These are phyloP conservation scores for Emmonsiellopsis sp. DNA, from an alignment of 2,329 filamentous ascomycete genomes.

Conservation along the genomic window DNA sequence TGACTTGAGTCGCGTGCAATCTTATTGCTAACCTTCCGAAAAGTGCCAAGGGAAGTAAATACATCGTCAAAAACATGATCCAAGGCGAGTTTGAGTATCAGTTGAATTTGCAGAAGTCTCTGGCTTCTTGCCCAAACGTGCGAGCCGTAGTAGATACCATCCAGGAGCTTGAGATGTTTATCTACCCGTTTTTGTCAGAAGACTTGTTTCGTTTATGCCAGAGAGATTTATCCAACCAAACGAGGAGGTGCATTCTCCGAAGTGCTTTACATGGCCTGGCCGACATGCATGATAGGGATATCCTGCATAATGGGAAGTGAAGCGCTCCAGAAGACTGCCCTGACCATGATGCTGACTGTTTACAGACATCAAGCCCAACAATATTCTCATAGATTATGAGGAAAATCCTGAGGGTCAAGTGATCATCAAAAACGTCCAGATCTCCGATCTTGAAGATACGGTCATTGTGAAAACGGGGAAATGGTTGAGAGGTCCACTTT, in stretches of 20 bases:
- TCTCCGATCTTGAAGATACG: slow-evolving; percentile 24
- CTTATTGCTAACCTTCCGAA: background rate
- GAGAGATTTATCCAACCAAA: slow-evolving; percentile 8
- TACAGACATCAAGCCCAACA: slow-evolving; percentile 29
- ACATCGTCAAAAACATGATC: slow-evolving; percentile 19
- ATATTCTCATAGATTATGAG: slow-evolving; percentile 26
- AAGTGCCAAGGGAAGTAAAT: slow-evolving; percentile 8
- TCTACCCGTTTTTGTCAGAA: slow-evolving; percentile 14
- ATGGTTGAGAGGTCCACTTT: slow-evolving; percentile 17
- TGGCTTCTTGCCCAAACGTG: slow-evolving; percentile 19
- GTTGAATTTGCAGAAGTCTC: slow-evolving; percentile 16
- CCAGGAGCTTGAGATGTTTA: slow-evolving; percentile 12
- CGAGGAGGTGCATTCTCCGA: slow-evolving; percentile 12
- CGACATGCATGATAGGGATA: slow-evolving; percentile 24
- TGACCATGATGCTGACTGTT: slow-evolving; percentile 5
- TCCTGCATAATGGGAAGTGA: slow-evolving; percentile 24
- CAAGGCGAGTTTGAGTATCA: slow-evolving; percentile 25
- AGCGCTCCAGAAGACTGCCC: background rate
- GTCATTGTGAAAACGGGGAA: slow-evolving; percentile 18
- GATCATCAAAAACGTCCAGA: slow-evolving; percentile 18
- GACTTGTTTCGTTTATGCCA: slow-evolving; percentile 14
- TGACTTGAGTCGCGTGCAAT: background rate
- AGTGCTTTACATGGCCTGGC: slow-evolving; percentile 20
- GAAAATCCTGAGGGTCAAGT: slow-evolving; percentile 12
- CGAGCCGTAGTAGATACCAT: slow-evolving; percentile 19